These are phyloP conservation scores for Pythium myriotylum DNA, from an alignment of 352 stramenopile species.

Conservation along the genomic window DNA sequence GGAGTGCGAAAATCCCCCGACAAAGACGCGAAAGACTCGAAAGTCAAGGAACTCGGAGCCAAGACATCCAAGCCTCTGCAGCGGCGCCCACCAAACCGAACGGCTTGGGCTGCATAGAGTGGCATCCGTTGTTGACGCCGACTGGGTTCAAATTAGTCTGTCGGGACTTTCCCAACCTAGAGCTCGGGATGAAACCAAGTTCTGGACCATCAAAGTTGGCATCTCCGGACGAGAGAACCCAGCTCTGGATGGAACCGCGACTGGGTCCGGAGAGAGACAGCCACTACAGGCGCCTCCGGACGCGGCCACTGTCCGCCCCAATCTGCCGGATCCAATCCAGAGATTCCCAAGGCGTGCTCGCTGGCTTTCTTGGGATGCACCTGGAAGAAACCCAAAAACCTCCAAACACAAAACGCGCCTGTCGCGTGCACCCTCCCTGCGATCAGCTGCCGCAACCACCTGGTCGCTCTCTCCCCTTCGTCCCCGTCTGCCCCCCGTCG, in stretches of 20 bases:
- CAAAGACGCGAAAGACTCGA: neutral
- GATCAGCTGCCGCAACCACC: slow-evolving; percentile 1
- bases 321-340: neutral
- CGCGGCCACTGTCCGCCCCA: neutral
- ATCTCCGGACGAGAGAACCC: no score
- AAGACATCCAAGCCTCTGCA: neutral
- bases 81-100: no score
- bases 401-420: no score
- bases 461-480: neutral
- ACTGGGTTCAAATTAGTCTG: no score
- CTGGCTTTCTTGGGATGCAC: neutral
- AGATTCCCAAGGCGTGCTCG: neutral
- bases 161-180: no score
- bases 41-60: no score
- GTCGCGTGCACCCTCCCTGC: slow-evolving; percentile 5
- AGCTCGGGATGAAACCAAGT: no score
- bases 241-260: no score
- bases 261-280: neutral
- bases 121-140: no score
- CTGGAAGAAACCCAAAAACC: no score
- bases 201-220: no score
- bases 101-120: no score
- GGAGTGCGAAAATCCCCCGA: neutral
- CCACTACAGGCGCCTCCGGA: neutral
- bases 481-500: neutral